Evolutionary conservation across 139 green algal genomes (phyloP).

Genomic region (Yamagishiella unicocca): DNA sequence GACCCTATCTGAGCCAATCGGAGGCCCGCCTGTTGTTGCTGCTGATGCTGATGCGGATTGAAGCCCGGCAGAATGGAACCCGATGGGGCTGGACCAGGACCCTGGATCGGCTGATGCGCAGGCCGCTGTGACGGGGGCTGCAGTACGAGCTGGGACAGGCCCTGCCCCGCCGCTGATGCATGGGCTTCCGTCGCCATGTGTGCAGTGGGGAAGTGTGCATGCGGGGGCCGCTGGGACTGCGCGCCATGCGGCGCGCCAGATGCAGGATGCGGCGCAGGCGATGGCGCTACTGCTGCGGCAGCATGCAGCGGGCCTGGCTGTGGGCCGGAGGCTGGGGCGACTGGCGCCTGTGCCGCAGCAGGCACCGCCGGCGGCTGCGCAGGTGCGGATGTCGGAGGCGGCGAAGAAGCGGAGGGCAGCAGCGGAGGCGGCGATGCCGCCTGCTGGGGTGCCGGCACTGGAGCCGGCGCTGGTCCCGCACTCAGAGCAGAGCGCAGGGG

Average conservation of each 20-base stretch:
- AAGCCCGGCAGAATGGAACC: background rate
- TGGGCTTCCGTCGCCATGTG: background rate
- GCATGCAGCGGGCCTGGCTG: background rate
- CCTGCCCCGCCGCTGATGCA: background rate
- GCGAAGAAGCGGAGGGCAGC: background rate
- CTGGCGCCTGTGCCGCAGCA: background rate
- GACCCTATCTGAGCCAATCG: background rate
- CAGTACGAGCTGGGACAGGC: background rate
- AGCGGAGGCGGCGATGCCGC: background rate
- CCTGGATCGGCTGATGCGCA: background rate
- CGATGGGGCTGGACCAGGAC: background rate
- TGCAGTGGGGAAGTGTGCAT: no score
- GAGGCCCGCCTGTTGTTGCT: constrained; percentile 2
- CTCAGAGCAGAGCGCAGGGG: constrained; percentile 6
- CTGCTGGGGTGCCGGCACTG: background rate
- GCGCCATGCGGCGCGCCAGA: no score
- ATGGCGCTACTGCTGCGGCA: background rate
- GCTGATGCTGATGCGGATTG: background rate
- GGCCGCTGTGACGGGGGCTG: background rate
- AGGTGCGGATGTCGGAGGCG: background rate
- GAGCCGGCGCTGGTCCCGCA: background rate
- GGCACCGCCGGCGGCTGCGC: background rate
- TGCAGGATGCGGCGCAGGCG: background rate
- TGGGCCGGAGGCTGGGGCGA: background rate
- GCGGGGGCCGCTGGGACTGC: background rate